Base-by-base conservation (phyloP, 228 moss, liverwort and hornwort genomes). In the Sphagnum magellanicum region DNA sequence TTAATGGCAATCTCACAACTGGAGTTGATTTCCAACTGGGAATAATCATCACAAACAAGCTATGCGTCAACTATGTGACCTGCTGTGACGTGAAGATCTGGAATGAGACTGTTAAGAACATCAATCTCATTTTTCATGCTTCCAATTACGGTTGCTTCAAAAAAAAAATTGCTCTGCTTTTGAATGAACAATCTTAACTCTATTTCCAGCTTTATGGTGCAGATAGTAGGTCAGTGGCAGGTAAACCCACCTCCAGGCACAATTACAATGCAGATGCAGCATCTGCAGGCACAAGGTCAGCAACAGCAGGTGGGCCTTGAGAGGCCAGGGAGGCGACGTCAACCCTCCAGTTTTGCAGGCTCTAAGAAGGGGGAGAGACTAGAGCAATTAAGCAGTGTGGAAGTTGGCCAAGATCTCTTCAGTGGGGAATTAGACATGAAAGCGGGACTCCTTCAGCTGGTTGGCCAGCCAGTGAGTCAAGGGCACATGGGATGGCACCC, bases 401-500 rank as follows among this genome's bases (percentile, higher is more conserved):
- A 87, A 72, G 16, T 79, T 72, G 57, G 71, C 61, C 16, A 59
- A 50, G 81, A 81, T 13, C 60, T 74, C 61, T 59, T 72, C 12
- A 17, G 71, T n/a, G 63, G 59, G 51, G 48, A 70, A 53, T 53
- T 61, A 14, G 79, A 73, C 13, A 65, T 64, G 52, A 80, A 80
- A 61, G 49, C 73, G 76, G 86, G 81, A 71, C 74, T 81, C 71
- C 74, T 75, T 50, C 86, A 81, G 76, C 70, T 79, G 71, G 74
- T 70, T 70, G 64, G 50, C 69, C 75, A 77, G 68, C 83, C 75
- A 14, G 71, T 76, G 73, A 79, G 77, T 77, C 88, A 79, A 70
- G 77, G 79, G 63, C 81, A 83, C 68, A 62, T 81, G 52, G 66
- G 82, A 13, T 92, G 92, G 84, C 82, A 75, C 67, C 61, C 90